Evolutionary conservation across 148 eudicot species (phyloP).

Genomic region (Diospyros lotus): DNA sequence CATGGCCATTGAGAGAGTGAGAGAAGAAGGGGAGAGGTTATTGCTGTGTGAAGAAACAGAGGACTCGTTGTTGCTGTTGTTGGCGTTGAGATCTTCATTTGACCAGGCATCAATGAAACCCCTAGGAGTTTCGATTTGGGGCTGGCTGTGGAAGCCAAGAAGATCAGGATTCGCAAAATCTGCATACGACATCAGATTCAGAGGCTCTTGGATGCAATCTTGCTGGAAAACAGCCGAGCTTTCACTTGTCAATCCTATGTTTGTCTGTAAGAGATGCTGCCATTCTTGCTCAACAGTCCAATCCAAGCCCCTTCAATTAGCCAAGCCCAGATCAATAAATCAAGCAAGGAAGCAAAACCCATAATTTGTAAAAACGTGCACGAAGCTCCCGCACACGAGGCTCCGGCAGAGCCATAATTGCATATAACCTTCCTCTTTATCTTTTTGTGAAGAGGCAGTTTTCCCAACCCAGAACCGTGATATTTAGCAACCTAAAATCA

Average conservation of each 20-base stretch:
- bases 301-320: constrained; percentile 36
- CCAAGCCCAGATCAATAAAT: background rate
- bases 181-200: constrained; percentile 27
- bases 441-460: background rate
- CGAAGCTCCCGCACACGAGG: background rate
- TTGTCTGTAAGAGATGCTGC: constrained; percentile 32
- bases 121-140: constrained; percentile 15
- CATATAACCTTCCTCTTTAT: background rate
- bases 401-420: too few relatives aligned
- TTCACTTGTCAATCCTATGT: constrained; percentile 7
- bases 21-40: constrained; percentile 27
- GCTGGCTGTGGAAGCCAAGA: background rate
- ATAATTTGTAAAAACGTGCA: background rate
- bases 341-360: background rate
- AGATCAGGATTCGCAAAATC: constrained; percentile 19
- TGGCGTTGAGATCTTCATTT: constrained; percentile 4
- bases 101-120: constrained; percentile 63
- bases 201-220: constrained; percentile 27
- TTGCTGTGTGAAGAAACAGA: constrained; percentile 17
- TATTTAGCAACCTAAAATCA: background rate
- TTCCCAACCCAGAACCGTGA: background rate
- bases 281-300: constrained; percentile 48
- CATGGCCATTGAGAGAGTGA: constrained; percentile 39
- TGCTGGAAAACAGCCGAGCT: constrained; percentile 26
- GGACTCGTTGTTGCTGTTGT: constrained; percentile 15